A percentile compares a stretch with the other conserved stretches of the same genome.
phyloP scores from a whole-genome alignment of 352 stramenopile species.

The Thalassiosira livingstoniorum region DNA sequence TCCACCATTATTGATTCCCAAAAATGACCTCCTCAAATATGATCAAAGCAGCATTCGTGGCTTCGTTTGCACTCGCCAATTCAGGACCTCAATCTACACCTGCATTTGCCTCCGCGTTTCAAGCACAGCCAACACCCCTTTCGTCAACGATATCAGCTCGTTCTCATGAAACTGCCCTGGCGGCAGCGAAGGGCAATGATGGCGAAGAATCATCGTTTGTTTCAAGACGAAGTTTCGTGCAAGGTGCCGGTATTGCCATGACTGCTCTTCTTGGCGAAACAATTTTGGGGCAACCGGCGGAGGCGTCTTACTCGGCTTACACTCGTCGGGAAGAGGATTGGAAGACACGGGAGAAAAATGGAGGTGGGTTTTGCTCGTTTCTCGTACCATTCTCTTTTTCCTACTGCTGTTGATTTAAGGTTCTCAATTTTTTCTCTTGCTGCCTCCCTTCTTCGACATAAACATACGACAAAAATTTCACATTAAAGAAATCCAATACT shows the following conservation, averaged over 20 bases:
- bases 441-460: background rate
- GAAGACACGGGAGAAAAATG: constrained; percentile 68
- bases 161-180: no score
- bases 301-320: constrained; percentile 77
- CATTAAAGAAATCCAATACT: constrained; percentile 70
- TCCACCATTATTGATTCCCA: no score
- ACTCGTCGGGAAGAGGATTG: constrained; percentile 79
- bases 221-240: constrained; percentile 36
- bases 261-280: constrained; percentile 37
- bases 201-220: constrained; percentile 4
- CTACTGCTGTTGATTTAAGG: no score
- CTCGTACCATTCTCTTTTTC: no score
- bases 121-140: no score
- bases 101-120: no score
- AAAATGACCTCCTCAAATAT: no score
- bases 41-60: no score
- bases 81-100: no score
- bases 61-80: no score
- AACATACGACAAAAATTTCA: background rate
- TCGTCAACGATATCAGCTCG: no score
- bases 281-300: constrained; percentile 13
- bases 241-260: constrained; percentile 22
- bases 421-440: background rate
- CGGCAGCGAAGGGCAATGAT: no score
- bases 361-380: constrained; percentile 61